These are phyloP conservation scores for Solanum hybrid DNA, from an alignment of 305 asterid species.

Conservation along the genomic window DNA sequence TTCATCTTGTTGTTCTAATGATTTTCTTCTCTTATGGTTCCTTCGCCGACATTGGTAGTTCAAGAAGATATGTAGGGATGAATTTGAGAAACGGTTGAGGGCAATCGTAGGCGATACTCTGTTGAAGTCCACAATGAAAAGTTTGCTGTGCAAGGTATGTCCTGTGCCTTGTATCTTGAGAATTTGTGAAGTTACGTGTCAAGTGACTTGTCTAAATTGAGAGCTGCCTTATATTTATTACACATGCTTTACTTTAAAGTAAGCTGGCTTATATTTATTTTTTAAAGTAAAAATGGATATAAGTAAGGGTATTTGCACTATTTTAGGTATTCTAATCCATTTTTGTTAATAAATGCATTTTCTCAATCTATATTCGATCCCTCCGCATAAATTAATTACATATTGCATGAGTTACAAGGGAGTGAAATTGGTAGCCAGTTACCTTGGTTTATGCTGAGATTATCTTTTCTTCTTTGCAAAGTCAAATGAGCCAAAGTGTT, in stretches of 20 bases:
- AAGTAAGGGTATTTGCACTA: neutral
- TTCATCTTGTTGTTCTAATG: neutral
- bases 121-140: conserved; percentile 45
- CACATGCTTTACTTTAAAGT: neutral
- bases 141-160: conserved; percentile 49
- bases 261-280: neutral
- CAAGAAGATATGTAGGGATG: conserved; percentile 54
- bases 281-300: neutral
- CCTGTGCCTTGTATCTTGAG: neutral
- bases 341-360: neutral
- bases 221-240: neutral
- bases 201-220: neutral
- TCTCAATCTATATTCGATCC: neutral
- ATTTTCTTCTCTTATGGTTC: neutral
- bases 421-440: neutral
- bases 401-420: neutral
- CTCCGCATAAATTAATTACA: neutral
- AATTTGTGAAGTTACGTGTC: neutral
- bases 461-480: neutral
- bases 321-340: neutral
- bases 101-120: conserved; percentile 51
- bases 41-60: conserved; percentile 19
- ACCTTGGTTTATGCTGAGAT: neutral
- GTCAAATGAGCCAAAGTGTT: neutral
- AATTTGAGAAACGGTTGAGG: conserved; percentile 51